Conservation (phyloP, 1,139 yeast species). For the Scheffersomyces quercinus region DNA sequence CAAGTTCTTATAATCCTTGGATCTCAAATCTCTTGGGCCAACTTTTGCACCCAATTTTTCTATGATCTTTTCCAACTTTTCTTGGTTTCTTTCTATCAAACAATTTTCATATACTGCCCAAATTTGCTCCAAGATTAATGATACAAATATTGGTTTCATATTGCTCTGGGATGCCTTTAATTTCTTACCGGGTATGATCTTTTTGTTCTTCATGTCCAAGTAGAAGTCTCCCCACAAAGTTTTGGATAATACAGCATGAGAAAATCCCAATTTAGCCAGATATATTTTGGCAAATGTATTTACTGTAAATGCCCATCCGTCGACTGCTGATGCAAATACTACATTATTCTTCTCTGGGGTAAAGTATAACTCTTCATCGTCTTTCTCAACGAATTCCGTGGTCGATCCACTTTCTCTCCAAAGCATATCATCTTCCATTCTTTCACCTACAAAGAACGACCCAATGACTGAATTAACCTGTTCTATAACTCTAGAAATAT, state of each 20-base stretch:
- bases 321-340: constrained; percentile 89
- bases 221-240: constrained; percentile 97
- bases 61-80: constrained; percentile 73
- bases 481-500: constrained; percentile 75
- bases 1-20: constrained; percentile 71
- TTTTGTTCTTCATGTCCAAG: constrained; percentile 86
- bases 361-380: constrained; percentile 84
- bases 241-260: constrained; percentile 73
- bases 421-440: constrained; percentile 84
- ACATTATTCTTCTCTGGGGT: constrained; percentile 90
- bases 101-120: constrained; percentile 89
- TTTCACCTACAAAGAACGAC: constrained; percentile 87
- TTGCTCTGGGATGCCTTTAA: constrained; percentile 48
- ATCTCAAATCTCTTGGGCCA: constrained; percentile 72
- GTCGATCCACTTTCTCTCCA: constrained; percentile 70
- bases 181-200: constrained; percentile 63
- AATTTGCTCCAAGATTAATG: constrained; percentile 81
- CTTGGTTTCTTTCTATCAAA: constrained; percentile 64
- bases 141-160: constrained; percentile 81
- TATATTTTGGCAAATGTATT: constrained; percentile 87
- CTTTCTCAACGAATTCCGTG: constrained; percentile 69
- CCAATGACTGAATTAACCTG: constrained; percentile 96
- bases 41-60: constrained; percentile 68
- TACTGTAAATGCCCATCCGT: constrained; percentile 97
- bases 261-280: constrained; percentile 82